Conservation (phyloP, 2,329 filamentous ascomycete species). For the Corinectria fuckeliana region DNA sequence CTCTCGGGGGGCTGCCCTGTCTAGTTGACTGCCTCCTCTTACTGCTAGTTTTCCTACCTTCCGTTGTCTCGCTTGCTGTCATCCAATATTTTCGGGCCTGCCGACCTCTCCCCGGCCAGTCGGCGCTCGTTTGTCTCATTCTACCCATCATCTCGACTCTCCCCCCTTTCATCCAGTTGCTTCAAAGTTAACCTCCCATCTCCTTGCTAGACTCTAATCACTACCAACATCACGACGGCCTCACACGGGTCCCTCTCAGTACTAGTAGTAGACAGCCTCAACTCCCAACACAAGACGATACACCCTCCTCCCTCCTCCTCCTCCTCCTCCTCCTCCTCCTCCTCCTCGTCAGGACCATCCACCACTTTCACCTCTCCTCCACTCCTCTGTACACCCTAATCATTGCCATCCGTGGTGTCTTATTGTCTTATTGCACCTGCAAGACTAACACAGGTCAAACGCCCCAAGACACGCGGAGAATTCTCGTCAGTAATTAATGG, state of each 20-base stretch:
- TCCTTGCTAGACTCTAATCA: slow-evolving; percentile 28
- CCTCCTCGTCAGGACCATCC: slow-evolving; percentile 19
- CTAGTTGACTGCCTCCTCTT: slow-evolving; percentile 24
- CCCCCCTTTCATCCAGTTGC: slow-evolving; percentile 23
- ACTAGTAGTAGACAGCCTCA: slow-evolving; percentile 20
- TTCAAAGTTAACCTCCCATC: slow-evolving; percentile 25
- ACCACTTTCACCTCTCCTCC: slow-evolving; percentile 15
- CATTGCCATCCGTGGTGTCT: slow-evolving; percentile 35
- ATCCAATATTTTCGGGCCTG: slow-evolving; percentile 34
- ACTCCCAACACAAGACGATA: slow-evolving; percentile 32
- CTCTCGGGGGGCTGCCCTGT: slow-evolving; percentile 19
- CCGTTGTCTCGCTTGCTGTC: slow-evolving; percentile 34
- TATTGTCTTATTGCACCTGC: slow-evolving; percentile 41
- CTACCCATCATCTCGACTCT: slow-evolving; percentile 19
- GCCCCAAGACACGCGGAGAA: slow-evolving; percentile 46
- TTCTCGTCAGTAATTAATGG: slow-evolving; percentile 43
- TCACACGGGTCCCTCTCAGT: slow-evolving; percentile 17
- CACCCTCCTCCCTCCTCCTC: slow-evolving; percentile 22
- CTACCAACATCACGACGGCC: slow-evolving; percentile 25
- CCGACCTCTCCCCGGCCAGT: slow-evolving; percentile 33
- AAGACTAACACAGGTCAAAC: slow-evolving; percentile 32
- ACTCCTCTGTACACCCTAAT: slow-evolving; percentile 20
- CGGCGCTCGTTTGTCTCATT: slow-evolving; percentile 34
- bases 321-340: slow-evolving; percentile 23
- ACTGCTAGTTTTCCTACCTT: slow-evolving; percentile 20